A percentile compares a stretch with the other conserved stretches of the same genome.
Evolutionary conservation across 805 yeast species (phyloP).

Genomic region (Metschnikowia bowlesiae): DNA sequence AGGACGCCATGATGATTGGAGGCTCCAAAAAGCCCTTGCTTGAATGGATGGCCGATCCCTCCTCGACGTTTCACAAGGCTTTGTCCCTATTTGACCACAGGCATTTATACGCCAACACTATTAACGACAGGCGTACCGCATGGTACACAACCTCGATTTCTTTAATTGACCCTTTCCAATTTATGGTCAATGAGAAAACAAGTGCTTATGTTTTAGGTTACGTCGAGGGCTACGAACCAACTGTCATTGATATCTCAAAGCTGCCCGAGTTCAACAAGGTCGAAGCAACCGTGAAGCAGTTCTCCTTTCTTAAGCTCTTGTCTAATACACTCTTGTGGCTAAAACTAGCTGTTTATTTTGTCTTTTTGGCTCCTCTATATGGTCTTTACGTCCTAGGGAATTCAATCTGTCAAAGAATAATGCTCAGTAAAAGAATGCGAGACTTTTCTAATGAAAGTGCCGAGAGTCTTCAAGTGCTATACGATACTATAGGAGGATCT

Average conservation of each 20-base stretch:
- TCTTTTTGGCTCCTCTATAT: slow-evolving; percentile 62
- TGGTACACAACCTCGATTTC: slow-evolving; percentile 82
- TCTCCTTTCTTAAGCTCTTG: not conserved
- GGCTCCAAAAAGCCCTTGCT: slow-evolving; percentile 9
- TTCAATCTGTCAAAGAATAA: slow-evolving; percentile 35
- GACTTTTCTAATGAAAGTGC: slow-evolving; percentile 25
- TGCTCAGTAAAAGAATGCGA: slow-evolving; percentile 24
- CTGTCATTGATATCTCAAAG: slow-evolving; percentile 48
- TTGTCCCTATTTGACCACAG: slow-evolving; percentile 7
- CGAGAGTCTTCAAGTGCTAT: slow-evolving; percentile 25
- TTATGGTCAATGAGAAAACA: slow-evolving; percentile 40
- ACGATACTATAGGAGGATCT: slow-evolving; percentile 15
- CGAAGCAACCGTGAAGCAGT: not conserved
- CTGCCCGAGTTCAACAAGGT: slow-evolving; percentile 30
- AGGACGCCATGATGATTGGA: slow-evolving; percentile 25
- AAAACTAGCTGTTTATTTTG: slow-evolving; percentile 39
- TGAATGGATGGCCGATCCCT: slow-evolving; percentile 14
- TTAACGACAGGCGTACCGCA: slow-evolving; percentile 46
- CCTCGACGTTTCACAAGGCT: slow-evolving; percentile 12
- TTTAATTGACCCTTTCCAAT: slow-evolving; percentile 54
- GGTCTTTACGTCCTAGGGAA: slow-evolving; percentile 49
- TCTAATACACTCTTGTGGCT: slow-evolving; percentile 40
- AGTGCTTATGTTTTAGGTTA: slow-evolving; percentile 39
- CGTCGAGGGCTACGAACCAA: slow-evolving; percentile 51
- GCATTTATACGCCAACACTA: slow-evolving; percentile 13